Evolutionary conservation across 352 stramenopile species (phyloP).

Genomic region (Pythium sp.): DNA sequence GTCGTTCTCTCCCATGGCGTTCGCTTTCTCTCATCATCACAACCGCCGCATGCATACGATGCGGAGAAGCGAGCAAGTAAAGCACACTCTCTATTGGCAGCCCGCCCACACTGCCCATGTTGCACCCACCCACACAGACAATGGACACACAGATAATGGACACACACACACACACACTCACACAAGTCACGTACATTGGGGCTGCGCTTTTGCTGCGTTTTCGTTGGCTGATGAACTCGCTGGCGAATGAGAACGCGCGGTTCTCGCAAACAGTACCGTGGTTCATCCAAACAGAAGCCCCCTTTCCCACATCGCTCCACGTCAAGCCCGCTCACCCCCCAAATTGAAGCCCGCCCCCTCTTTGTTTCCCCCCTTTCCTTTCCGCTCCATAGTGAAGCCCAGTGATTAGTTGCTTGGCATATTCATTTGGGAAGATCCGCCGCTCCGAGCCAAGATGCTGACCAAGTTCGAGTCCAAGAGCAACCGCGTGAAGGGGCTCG

Average conservation of each 20-base stretch:
- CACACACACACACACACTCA: not conserved
- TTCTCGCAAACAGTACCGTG: not conserved
- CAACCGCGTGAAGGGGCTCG: constrained; percentile 98
- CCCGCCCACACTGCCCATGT: not conserved
- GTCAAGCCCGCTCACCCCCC: not conserved
- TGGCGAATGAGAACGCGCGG: constrained; percentile 37
- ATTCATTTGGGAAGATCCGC: constrained; percentile 8
- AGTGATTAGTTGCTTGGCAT: not conserved
- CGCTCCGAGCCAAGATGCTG: constrained; percentile 77
- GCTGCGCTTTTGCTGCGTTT: constrained; percentile 16
- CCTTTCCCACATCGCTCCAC: constrained; percentile 10
- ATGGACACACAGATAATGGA: not conserved
- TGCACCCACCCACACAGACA: not conserved
- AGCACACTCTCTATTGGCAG: not conserved
- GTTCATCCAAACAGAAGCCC: constrained; percentile 7
- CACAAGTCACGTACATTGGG: constrained; percentile 2
- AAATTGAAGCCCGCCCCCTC: not conserved
- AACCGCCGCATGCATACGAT: not conserved
- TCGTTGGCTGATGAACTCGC: constrained; percentile 34
- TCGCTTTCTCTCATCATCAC: not conserved
- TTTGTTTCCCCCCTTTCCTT: not conserved
- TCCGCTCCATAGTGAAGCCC: not conserved
- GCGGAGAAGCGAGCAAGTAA: not conserved
- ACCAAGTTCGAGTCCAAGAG: constrained; percentile 99
- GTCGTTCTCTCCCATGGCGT: not conserved